These are phyloP conservation scores for Gypsophila paniculata DNA, from an alignment of 179 eudicot species.

Conservation along the genomic window DNA sequence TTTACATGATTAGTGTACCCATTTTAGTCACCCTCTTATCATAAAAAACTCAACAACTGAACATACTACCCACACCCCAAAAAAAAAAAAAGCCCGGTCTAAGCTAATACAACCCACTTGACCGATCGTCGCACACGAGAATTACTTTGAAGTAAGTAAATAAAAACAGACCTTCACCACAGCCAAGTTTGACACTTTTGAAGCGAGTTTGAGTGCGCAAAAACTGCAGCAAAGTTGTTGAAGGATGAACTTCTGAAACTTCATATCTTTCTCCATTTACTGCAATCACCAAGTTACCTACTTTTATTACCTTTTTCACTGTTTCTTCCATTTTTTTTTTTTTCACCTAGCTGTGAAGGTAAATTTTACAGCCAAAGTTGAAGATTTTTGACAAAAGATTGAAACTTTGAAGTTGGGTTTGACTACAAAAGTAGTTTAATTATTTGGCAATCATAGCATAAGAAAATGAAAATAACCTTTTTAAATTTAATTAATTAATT, in stretches of 20 bases:
- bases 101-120: too few species aligned
- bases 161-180: conserved; percentile 43
- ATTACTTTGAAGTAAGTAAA: too few species aligned
- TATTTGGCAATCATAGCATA: background rate
- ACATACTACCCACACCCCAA: too few species aligned
- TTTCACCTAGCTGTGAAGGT: background rate
- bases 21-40: too few species aligned
- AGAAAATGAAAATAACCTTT: too few species aligned
- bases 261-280: conserved; percentile 74
- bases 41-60: too few species aligned
- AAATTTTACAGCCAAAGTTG: too few species aligned
- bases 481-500: too few species aligned
- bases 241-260: conserved; percentile 49
- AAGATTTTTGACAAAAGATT: background rate
- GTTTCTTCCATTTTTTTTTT: background rate
- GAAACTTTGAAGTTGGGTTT: background rate
- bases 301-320: conserved; percentile 1
- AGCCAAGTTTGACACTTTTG: conserved; percentile 69
- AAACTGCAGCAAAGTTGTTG: conserved; percentile 63
- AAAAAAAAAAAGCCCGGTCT: too few species aligned
- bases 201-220: conserved; percentile 54
- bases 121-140: too few species aligned
- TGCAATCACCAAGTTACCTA: conserved; percentile 43
- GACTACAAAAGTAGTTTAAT: background rate
- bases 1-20: too few species aligned